Percentiles rank a stretch among this genome's conserved stretches.
phyloP scores from a whole-genome alignment of 345 rosid species.

The Atalantia buxifolia region DNA sequence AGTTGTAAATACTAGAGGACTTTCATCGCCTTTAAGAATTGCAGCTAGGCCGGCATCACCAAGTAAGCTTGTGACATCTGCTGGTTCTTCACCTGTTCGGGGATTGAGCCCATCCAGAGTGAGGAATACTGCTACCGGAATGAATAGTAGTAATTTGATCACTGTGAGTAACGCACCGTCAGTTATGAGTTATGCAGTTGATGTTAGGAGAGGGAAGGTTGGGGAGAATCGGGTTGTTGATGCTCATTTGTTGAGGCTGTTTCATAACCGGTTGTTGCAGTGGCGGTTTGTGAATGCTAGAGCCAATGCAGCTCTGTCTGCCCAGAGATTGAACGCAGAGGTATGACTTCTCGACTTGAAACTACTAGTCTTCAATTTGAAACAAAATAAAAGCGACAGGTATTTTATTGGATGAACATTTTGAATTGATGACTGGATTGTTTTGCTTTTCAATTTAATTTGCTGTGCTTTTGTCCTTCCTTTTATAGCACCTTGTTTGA shows the following conservation, averaged over 20 bases:
- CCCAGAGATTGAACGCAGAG: conserved; percentile 67
- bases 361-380: neutral
- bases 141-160: conserved; percentile 33
- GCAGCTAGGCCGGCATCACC: conserved; percentile 68
- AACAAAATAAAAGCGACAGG: neutral
- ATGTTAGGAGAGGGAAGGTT: conserved; percentile 63
- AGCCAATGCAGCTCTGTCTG: conserved; percentile 50
- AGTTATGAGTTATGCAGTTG: conserved; percentile 79
- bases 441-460: neutral
- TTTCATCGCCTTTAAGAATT: conserved; percentile 53
- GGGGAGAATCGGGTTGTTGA: conserved; percentile 63
- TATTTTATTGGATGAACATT: neutral
- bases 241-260: conserved; percentile 66
- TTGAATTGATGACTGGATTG: neutral
- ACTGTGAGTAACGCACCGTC: conserved; percentile 47
- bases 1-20: conserved; percentile 43
- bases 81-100: conserved; percentile 57
- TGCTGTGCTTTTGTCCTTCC: neutral
- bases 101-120: conserved; percentile 67
- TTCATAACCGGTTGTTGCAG: conserved; percentile 73
- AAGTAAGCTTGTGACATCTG: conserved; percentile 41
- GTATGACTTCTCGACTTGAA: conserved; percentile 33
- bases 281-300: conserved; percentile 88
- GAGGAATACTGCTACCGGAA: conserved; percentile 40
- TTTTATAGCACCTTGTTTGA: too few species aligned